Base-by-base conservation (phyloP, 345 rosid genomes). In the Pelargonium nanum region DNA sequence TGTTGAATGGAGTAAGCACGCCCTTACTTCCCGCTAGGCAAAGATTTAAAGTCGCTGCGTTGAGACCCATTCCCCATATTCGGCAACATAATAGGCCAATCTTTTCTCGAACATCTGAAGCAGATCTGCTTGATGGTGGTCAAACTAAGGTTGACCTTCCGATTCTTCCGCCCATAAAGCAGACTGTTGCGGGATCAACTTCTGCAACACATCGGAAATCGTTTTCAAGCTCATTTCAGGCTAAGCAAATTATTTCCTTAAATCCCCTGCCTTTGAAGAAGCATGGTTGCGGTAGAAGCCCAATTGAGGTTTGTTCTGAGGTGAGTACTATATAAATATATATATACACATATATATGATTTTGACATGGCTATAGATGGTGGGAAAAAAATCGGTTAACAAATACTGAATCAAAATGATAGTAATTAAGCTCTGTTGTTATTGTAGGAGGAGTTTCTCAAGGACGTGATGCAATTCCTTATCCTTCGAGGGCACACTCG, bases 301-400 rank as follows among this genome's bases (percentile, higher is more conserved):
- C 84, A 5, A 77, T 80, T 59, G 81, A 80, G 53, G 75, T 4
- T 60, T 80, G 84, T 73, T 64, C 79, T n/a, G 84, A 80, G 84
- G 84, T 76, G 34, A 53, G 55, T 22, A 26, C 40, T 57, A n/a
- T n/a, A n/a, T n/a, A n/a, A n/a, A n/a, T n/a, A n/a, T n/a, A n/a
- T n/a, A n/a, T n/a, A n/a, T n/a, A n/a, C n/a, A n/a, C n/a, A n/a
- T n/a, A n/a, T n/a, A n/a, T n/a, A n/a, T n/a, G n/a, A n/a, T n/a
- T n/a, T n/a, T n/a, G n/a, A n/a, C n/a, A n/a, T n/a, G n/a, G n/a
- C n/a, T n/a, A n/a, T n/a, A n/a, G n/a, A n/a, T n/a, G n/a, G n/a
- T n/a, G n/a, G n/a, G n/a, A n/a, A n/a, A n/a, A n/a, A n/a, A n/a
- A n/a, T n/a, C n/a, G n/a, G n/a, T n/a, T n/a, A n/a, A n/a, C n/a